Evolutionary conservation across 163 green algal species (phyloP), one percentile per base, ranked within the genome.

Genomic region (Volvox carteri): DNA sequence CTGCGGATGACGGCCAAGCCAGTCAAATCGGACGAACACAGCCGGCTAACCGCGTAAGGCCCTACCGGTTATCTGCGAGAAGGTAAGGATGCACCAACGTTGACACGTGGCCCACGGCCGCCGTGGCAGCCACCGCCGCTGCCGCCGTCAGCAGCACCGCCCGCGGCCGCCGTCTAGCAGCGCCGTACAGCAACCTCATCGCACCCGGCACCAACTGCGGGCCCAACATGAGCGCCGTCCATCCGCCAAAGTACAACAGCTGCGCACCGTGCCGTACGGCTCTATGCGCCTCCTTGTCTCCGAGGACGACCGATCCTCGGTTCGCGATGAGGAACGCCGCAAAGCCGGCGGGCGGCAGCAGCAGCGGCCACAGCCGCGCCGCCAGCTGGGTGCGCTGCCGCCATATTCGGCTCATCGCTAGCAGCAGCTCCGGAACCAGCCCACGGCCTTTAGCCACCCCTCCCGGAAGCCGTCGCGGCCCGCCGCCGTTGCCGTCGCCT

Each of bases 51-150:
- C n/a, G n/a, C n/a, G n/a, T n/a, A n/a, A n/a, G n/a, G 21, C 1
- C 80, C 6, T 44, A 88, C 83, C 83, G 93, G 92, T 99, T 99
- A 91, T 99, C 97, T 0, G 97, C 97, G 14, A 99, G 90, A 16
- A 99, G 87, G 89, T 98, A 99, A 1, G 97, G 97, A 91, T 99
- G 97, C 11, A 90, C 96, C 7, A 98, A 72, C 4, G 94, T 98
- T 84, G 76, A 92, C 1, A 58, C 46, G 19, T 67, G 84, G 14
- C 6, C 23, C 7, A 83, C 86, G 0, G 33, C 30, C 8, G 58
- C 37, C 7, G 93, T 72, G 23, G 79, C 87, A 4, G 74, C 85
- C 18, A 58, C 68, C 19, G 44, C 80, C 25, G 85, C 75, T 12
- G 46, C 33, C 41, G 42, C 54, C 37, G 62, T 25, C 3, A 37